A percentile compares a stretch with the other conserved stretches of the same genome.
Evolutionary conservation across 2,329 filamentous ascomycete species (phyloP).

Genomic region (Knufia petricola): DNA sequence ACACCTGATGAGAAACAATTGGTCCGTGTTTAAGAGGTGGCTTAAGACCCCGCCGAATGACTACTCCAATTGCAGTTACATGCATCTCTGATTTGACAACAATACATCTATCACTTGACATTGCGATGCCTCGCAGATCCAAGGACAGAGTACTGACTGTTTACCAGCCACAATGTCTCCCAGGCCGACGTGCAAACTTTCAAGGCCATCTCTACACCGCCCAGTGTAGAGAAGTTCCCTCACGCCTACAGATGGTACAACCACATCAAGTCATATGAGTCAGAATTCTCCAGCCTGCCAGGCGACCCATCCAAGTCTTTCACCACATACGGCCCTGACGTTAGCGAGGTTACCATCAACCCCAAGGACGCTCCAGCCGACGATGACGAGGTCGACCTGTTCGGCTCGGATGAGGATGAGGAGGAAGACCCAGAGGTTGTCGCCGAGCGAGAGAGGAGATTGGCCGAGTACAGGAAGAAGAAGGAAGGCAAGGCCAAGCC

Average conservation of each 20-base stretch:
- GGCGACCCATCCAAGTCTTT: slow-evolving; percentile 84
- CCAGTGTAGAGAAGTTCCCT: slow-evolving; percentile 78
- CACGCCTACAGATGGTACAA: slow-evolving; percentile 97
- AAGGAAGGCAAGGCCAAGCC: slow-evolving; percentile 89
- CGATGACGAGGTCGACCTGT: slow-evolving; percentile 73
- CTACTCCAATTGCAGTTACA: slow-evolving; percentile 63
- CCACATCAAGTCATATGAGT: slow-evolving; percentile 88
- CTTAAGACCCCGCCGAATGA: slow-evolving; percentile 83
- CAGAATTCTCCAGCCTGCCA: slow-evolving; percentile 81
- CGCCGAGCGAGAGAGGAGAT: slow-evolving; percentile 73
- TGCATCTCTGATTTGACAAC: slow-evolving; percentile 60
- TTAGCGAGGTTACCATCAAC: slow-evolving; percentile 66
- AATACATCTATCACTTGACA: slow-evolving; percentile 17
- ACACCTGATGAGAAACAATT: slow-evolving; percentile 72
- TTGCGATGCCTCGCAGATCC: slow-evolving; percentile 10
- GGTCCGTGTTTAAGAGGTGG: slow-evolving; percentile 94
- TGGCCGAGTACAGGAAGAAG: slow-evolving; percentile 93
- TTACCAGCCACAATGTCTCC: slow-evolving; percentile 54
- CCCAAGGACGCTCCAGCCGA: slow-evolving; percentile 70
- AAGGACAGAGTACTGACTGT: slow-evolving; percentile 12
- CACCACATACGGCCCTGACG: slow-evolving; percentile 85
- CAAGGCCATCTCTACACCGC: slow-evolving; percentile 72
- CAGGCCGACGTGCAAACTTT: slow-evolving; percentile 95
- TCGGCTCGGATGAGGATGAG: slow-evolving; percentile 76
- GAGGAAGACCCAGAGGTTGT: slow-evolving; percentile 85